Evolutionary conservation across 345 rosid species (phyloP), one percentile per base, ranked within the genome.

Genomic region (Clausena lansium): DNA sequence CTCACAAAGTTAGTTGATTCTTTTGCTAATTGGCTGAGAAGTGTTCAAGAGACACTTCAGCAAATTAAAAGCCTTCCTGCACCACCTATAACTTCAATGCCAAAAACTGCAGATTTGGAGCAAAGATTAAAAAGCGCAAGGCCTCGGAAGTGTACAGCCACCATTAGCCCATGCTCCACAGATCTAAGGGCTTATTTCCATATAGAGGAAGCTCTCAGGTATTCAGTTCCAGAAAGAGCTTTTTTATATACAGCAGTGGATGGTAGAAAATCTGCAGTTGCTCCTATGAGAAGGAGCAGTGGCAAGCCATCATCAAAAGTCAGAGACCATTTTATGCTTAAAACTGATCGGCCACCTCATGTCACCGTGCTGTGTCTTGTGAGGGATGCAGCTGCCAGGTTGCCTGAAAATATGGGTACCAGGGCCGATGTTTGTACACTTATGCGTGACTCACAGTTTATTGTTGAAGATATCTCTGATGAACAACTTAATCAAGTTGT

Each of bases 271-370:
- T 92, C 99, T 9, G 84, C 93, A 69, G 99, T 96, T 83, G 98
- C 99, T 74, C 99, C 99, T 27, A 83, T 96, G 86, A 93, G 98
- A 87, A 94, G 99, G 86, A 89, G 98, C 63, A 97, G 99, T 25
- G 99, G 99, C 55, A 96, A 96, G 89, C 99, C 99, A 78, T 92
- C 98, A 79, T 94, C 99, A 65, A 96, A 96, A 88, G 94, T 98
- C 62, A 89, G 99, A 70, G 99, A 96, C 72, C 99, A 96, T 87
- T 96, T 92, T 81, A 96, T 96, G 99, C 87, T 96, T 86, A 94
- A 92, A 86, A 95, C 97, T 25, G 98, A 96, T 85, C 91, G 98
- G 7, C 99, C 99, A 17, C 98, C 99, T 13, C 98, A 96, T 86
- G 99, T 96, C 74, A 96, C 99, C 1, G 90, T 96, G 71, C 89